Evolutionary conservation across 208 protist species (phyloP), one percentile per base, ranked within the genome.

Genomic region (Crithidia thermophila): DNA sequence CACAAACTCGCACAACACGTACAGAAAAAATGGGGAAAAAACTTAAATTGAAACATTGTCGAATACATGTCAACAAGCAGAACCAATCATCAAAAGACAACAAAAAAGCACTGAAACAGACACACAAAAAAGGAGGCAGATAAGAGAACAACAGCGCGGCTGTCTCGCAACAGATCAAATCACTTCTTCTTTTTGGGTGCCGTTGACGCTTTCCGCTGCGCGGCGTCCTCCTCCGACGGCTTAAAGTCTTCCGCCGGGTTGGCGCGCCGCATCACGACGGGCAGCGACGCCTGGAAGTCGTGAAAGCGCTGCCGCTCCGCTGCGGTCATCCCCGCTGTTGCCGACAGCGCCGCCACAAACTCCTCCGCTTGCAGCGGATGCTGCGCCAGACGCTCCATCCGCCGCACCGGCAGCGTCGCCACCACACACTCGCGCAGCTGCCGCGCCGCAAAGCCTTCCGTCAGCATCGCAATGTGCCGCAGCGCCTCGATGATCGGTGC

Each of bases 301-400:
- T 70, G 81, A 78, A 94, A 93, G 23, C 73, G 62, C 39, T 83
- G 53, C 8, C 64, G 36, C 9, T 95, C 87, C 23, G 81, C 83
- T 20, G 67, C 45, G n/a, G 76, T 87, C n/a, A 81, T 53, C 33
- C 82, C 83, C 28, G 80, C 63, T 4, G 71, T 75, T 23, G 60
- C 66, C 0, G 91, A 70, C 11, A 97, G 69, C 28, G 89, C 82
- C 11, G 65, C 64, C 20, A 97, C 52, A 56, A 98, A 98, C 65
- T 97, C 93, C 0, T 63, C 62, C 9, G 88, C 58, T 7, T 47
- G 51, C 4, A 98, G 67, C 16, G 88, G 88, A 16, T 84, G 65
- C 63, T 91, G 81, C 18, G 46, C 3, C 9, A 98, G 49, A 13
- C 86, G 87, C 75, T 93, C 66, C 18, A 97, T 37, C 1, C 94